Conservation (phyloP, 768 basidiomycete species). For the Tephrocybe sp. region DNA sequence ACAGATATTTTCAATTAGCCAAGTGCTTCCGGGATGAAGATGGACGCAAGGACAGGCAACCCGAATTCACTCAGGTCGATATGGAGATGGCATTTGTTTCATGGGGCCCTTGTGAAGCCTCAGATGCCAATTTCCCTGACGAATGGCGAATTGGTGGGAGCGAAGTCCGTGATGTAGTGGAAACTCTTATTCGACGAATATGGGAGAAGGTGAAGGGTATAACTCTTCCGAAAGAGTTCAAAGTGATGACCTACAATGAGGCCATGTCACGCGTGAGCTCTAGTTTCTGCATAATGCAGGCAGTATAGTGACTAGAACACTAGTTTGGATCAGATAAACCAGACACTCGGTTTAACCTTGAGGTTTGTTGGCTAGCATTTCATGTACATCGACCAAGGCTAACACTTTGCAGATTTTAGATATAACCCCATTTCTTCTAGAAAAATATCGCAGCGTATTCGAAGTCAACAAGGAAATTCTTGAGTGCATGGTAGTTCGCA, state of each 20-base stretch:
- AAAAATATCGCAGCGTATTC: constrained; percentile 25
- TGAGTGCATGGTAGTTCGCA: constrained; percentile 47
- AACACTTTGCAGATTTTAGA: constrained; percentile 40
- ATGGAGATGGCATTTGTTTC: constrained; percentile 94
- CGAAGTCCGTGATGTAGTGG: constrained; percentile 78
- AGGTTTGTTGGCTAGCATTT: constrained; percentile 53
- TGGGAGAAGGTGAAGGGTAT: constrained; percentile 73
- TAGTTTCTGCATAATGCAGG: not conserved
- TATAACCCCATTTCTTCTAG: constrained; percentile 36
- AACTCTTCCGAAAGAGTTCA: constrained; percentile 59
- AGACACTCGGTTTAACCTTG: constrained; percentile 82
- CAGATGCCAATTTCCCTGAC: constrained; percentile 23
- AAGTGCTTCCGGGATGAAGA: constrained; percentile 96
- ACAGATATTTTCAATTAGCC: constrained; percentile 90
- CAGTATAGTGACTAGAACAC: constrained; percentile 8
- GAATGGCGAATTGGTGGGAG: constrained; percentile 83
- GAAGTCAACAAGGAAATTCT: constrained; percentile 32
- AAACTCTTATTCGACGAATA: constrained; percentile 68
- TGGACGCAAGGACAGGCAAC: constrained; percentile 91
- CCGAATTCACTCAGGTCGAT: constrained; percentile 97
- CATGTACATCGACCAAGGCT: constrained; percentile 14
- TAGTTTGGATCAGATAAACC: constrained; percentile 96
- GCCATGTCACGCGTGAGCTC: constrained; percentile 82
- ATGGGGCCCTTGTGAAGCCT: constrained; percentile 51
- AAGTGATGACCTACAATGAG: constrained; percentile 84